Evolutionary conservation across 192 early-diverging fungal species (phyloP), one percentile per base, ranked within the genome.

Genomic region (Backusella circina): DNA sequence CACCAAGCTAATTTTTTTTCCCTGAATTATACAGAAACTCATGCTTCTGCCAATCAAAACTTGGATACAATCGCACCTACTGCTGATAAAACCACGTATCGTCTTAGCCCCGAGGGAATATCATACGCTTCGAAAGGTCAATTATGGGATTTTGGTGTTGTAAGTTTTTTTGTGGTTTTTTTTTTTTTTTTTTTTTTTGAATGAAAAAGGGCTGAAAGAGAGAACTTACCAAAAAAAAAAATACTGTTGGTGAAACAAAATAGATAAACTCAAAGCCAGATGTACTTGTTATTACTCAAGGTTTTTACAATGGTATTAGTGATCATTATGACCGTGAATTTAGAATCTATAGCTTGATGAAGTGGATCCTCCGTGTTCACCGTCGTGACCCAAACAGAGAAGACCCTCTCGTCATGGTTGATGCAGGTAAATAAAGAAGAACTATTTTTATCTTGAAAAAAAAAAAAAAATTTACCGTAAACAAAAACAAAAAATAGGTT

Each of bases 341-440:
- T 37, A 57, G 75, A 50, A 81, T 81, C 30, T 81, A 81, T 38
- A 70, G 30, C 35, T 36, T 81, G 10, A 81, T 81, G 80, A 81
- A 81, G 57, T 81, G 80, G 80, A 77, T 81, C 54, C 73, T 81
- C 12, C 72, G 80, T 41, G 80, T 81, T 8, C 65, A 81, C 57
- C 80, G 80, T 61, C 75, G 75, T 30, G 80, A 81, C 66, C 16
- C 70, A 8, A 54, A 74, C 3, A 76, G 80, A 28, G 74, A 68
- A 13, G 50, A 23, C 10, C 80, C 80, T 36, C 41, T 81, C 1
- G 18, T 81, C 4, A 81, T 81, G 80, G 72, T 81, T 37, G 80
- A 81, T 71, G 80, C 75, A 28, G 80, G 80, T 77, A 80, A 57
- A 37, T 37, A 21, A 28, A 4, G 9, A 39, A 3, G n/a, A 39